These are phyloP conservation scores for Barbarea vulgaris DNA, from an alignment of 345 rosid species.

Conservation along the genomic window DNA sequence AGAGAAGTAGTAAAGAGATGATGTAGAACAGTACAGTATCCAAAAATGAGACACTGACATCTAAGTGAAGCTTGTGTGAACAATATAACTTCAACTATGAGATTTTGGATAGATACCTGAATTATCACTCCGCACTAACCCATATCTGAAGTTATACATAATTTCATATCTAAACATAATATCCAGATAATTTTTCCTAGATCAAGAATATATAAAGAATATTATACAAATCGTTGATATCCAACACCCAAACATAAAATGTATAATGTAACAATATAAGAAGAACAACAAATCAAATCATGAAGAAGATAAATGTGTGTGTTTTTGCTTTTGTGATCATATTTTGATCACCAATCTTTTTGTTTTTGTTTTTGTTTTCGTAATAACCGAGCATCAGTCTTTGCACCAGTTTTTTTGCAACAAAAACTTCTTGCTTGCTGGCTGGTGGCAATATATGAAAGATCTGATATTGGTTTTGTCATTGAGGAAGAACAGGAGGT, in stretches of 20 bases:
- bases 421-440: constrained; percentile 32
- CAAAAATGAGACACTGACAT: background rate
- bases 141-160: background rate
- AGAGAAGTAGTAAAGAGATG: background rate
- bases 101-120: background rate
- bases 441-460: constrained; percentile 10
- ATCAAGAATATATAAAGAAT: constrained; percentile 26
- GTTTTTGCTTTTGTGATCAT: constrained; percentile 17
- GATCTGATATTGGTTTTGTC: constrained; percentile 39
- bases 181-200: constrained; percentile 33
- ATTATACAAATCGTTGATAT: constrained; percentile 22
- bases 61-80: background rate
- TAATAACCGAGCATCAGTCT: constrained; percentile 3
- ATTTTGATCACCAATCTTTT: background rate
- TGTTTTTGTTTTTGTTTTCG: background rate
- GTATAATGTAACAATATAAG: constrained; percentile 19
- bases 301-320: constrained; percentile 32
- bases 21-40: background rate
- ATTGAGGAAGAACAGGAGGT: constrained; percentile 85
- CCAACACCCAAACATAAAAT: constrained; percentile 33
- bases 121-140: background rate
- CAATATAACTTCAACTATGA: background rate
- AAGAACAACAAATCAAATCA: constrained; percentile 34
- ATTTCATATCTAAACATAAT: background rate
- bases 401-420: constrained; percentile 16